Evolutionary conservation across 1,284 basidiomycete genomes (phyloP).

Genomic region (Leccinum discolor): DNA sequence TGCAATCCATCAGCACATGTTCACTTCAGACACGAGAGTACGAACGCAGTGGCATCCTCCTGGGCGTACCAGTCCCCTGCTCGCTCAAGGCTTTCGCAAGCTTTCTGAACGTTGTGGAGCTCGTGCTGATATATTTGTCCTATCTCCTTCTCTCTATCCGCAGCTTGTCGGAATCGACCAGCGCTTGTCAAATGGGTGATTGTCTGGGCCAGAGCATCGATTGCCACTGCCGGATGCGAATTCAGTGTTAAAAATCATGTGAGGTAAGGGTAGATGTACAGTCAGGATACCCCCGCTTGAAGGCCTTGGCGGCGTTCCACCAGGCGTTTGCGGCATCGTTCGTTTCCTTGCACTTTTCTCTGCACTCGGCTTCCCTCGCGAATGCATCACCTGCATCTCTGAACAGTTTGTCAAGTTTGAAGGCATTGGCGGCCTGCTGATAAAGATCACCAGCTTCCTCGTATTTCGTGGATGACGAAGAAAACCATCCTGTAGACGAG

Average conservation of each 20-base stretch:
- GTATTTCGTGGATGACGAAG: conserved; percentile 76
- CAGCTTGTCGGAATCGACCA: conserved; percentile 96
- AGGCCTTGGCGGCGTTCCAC: conserved; percentile 96
- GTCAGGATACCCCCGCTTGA: conserved; percentile 85
- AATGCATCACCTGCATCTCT: conserved; percentile 90
- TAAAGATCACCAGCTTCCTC: conserved; percentile 96
- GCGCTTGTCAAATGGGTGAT: conserved; percentile 82
- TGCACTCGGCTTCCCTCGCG: conserved; percentile 88
- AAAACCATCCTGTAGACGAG: conserved; percentile 87
- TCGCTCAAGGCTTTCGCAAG: conserved; percentile 89
- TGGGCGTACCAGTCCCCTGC: conserved; percentile 98
- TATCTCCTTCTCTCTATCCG: conserved; percentile 97
- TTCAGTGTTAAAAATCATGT: conserved; percentile 15
- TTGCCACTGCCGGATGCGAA: conserved; percentile 65
- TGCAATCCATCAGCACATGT: conserved; percentile 33
- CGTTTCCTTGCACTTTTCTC: conserved; percentile 81
- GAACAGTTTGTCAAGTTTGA: conserved; percentile 93
- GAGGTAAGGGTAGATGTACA: conserved; percentile 41
- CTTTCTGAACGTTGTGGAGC: conserved; percentile 71
- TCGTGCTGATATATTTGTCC: conserved; percentile 90
- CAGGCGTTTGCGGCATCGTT: conserved; percentile 96
- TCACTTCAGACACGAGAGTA: conserved; percentile 5
- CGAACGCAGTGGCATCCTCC: conserved; percentile 92
- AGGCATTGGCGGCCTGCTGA: conserved; percentile 93
- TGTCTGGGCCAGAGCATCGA: conserved; percentile 87